These are phyloP conservation scores for Dioszegia crocea DNA, from an alignment of 768 basidiomycete species.

Conservation along the genomic window DNA sequence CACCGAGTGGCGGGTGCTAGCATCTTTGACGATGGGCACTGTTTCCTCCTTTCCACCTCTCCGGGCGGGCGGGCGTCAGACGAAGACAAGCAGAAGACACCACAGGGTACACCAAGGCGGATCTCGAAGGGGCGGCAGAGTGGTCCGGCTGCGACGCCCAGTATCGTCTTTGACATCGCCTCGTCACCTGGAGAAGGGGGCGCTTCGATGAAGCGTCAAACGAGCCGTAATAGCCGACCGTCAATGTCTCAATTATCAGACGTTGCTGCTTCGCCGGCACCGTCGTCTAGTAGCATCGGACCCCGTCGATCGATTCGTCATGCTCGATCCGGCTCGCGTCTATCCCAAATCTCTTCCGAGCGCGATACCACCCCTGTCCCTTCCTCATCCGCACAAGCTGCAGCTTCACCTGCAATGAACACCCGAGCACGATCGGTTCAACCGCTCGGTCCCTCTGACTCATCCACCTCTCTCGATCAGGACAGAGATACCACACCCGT, in stretches of 20 bases:
- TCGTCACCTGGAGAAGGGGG: not conserved
- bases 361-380: not conserved
- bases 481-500: not conserved
- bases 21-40: constrained; percentile 33
- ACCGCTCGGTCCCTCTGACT: not conserved
- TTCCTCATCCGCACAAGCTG: too few relatives aligned
- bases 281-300: not conserved
- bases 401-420: not conserved
- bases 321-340: not conserved
- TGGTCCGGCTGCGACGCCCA: not conserved
- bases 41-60: constrained; percentile 26
- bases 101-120: not conserved
- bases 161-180: not conserved
- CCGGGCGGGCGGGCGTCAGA: constrained; percentile 7
- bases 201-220: not conserved
- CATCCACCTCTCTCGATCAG: not conserved
- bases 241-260: not conserved
- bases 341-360: constrained; percentile 3
- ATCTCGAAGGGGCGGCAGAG: constrained; percentile 1
- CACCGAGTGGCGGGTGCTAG: constrained; percentile 30
- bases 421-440: not conserved
- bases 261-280: not conserved
- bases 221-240: not conserved
- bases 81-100: not conserved
- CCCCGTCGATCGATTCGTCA: not conserved